These are phyloP conservation scores for Leccinum truebloodii DNA, from an alignment of 768 basidiomycete genomes.

Conservation along the genomic window DNA sequence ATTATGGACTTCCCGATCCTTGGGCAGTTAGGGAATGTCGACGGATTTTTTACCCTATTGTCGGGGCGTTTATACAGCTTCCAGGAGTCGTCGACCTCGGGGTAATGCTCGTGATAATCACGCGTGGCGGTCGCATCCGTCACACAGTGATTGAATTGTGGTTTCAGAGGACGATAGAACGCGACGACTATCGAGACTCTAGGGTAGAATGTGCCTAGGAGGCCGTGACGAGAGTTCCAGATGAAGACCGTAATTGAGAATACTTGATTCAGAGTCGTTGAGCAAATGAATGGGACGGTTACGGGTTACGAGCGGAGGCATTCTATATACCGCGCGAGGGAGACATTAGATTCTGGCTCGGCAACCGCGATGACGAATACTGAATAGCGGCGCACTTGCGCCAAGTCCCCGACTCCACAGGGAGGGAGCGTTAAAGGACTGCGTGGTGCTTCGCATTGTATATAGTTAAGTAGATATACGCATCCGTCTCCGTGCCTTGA, in stretches of 20 bases:
- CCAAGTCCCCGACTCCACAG: too few relatives aligned
- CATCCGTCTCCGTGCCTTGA: conserved; percentile 34
- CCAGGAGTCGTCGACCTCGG: neutral
- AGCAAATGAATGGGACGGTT: neutral
- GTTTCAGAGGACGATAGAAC: neutral
- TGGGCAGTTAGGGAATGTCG: too few relatives aligned
- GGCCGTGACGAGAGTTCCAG: neutral
- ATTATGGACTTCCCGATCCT: too few relatives aligned
- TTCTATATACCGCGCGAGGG: neutral
- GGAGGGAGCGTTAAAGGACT: too few relatives aligned
- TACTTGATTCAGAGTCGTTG: neutral
- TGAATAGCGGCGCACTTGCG: too few relatives aligned
- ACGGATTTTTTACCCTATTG: neutral
- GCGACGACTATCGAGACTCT: neutral
- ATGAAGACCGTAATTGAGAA: neutral
- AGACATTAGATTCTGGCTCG: too few relatives aligned
- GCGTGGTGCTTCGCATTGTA: too few relatives aligned
- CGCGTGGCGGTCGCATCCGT: neutral
- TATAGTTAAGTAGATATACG: neutral
- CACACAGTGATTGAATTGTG: neutral
- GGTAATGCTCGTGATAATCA: neutral
- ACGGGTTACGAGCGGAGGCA: neutral
- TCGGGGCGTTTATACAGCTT: neutral
- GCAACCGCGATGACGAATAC: neutral
- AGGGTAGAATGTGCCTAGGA: neutral